Evolutionary conservation across 2,329 filamentous ascomycete genomes (phyloP).

Genomic region (Zymoseptoria passerinii): DNA sequence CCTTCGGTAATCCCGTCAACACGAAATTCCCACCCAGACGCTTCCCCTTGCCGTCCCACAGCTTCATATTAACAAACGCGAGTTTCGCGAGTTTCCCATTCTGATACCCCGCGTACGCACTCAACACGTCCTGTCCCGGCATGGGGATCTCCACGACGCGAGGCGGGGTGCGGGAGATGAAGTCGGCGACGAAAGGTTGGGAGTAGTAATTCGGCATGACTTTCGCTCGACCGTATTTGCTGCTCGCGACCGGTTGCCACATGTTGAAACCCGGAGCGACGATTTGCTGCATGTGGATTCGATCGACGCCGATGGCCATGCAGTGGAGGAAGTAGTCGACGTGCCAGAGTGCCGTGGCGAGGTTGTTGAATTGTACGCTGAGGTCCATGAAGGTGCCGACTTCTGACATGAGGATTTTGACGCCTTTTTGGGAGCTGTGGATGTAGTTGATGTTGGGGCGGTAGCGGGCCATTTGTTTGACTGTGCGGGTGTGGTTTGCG

Average conservation of each 20-base stretch:
- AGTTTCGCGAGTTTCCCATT: conserved; percentile 1
- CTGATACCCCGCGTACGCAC: conserved; percentile 4
- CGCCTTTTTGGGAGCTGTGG: background rate
- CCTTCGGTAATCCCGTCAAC: background rate
- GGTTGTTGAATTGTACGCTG: conserved; percentile 4
- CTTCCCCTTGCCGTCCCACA: conserved; percentile 2
- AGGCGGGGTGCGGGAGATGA: conserved; percentile 1
- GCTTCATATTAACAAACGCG: conserved; percentile 5
- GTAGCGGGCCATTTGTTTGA: conserved; percentile 1
- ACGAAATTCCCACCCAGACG: conserved; percentile 1
- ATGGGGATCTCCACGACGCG: conserved; percentile 1
- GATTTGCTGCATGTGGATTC: conserved; percentile 8
- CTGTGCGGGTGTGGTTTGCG: conserved; percentile 5
- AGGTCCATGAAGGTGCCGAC: conserved; percentile 1
- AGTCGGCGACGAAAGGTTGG: conserved; percentile 6
- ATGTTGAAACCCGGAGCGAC: conserved; percentile 4
- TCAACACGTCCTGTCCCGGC: background rate
- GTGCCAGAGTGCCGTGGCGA: conserved; percentile 6
- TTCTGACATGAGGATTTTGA: conserved; percentile 5
- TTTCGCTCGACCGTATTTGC: background rate
- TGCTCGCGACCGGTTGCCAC: conserved; percentile 4
- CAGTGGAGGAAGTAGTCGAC: conserved; percentile 5
- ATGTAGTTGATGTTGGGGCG: conserved; percentile 1
- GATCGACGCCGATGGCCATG: conserved; percentile 3
- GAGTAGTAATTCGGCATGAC: conserved; percentile 6